Percentiles rank a stretch among this genome's conserved stretches.
Evolutionary conservation across 1,284 basidiomycete genomes (phyloP).

Genomic region (Cronartium ribicola): DNA sequence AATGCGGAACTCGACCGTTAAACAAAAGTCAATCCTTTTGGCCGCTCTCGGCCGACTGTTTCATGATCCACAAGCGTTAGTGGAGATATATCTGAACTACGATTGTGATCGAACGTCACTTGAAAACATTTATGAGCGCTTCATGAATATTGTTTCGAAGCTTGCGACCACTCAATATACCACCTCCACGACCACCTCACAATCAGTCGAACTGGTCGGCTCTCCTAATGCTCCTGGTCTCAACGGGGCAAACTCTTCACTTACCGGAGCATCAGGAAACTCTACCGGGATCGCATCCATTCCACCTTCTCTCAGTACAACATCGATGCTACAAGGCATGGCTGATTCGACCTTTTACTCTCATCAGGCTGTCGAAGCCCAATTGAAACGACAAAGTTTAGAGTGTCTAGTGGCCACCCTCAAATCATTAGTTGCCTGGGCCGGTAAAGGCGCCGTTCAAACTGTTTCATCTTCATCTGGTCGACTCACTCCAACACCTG

Average conservation of each 20-base stretch:
- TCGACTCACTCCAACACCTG: background rate
- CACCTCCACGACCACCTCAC: constrained; percentile 53
- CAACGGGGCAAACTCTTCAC: background rate
- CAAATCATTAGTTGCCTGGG: constrained; percentile 84
- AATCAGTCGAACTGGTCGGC: constrained; percentile 41
- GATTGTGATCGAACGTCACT: constrained; percentile 87
- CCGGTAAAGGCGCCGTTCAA: constrained; percentile 50
- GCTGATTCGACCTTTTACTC: constrained; percentile 44
- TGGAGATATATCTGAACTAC: constrained; percentile 96
- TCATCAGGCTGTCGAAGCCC: constrained; percentile 69
- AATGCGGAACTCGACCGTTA: constrained; percentile 92
- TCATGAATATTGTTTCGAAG: constrained; percentile 92
- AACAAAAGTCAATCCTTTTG: constrained; percentile 86
- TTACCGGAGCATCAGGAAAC: background rate
- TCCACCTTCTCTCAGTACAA: constrained; percentile 64
- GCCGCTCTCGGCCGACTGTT: constrained; percentile 74
- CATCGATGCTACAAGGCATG: constrained; percentile 57
- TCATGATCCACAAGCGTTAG: constrained; percentile 89
- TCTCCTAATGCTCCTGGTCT: constrained; percentile 26
- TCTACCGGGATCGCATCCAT: constrained; percentile 52
- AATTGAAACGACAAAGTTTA: constrained; percentile 77
- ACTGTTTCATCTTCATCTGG: constrained; percentile 43
- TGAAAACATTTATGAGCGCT: constrained; percentile 96
- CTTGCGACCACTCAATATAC: constrained; percentile 69
- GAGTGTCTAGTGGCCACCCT: constrained; percentile 84